Evolutionary conservation across 495 filamentous ascomycete species (phyloP), one percentile per base, ranked within the genome.

Genomic region (Hyaloscypha finlandica): DNA sequence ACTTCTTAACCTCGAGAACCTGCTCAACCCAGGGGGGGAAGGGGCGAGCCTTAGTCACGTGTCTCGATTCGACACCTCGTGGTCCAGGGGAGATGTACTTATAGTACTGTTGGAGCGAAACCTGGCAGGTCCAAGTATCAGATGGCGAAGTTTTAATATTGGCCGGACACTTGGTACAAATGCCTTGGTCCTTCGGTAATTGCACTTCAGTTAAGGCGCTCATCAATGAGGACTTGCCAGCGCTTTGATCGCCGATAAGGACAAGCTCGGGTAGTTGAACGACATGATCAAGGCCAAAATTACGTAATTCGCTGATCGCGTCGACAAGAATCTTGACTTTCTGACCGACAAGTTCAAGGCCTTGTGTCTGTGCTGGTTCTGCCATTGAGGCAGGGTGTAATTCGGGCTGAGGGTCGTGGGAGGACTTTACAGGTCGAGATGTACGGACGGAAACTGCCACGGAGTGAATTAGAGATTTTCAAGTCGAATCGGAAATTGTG

Each of bases 141-240:
- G 80, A 81, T 22, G 48, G 61, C 16, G 69, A 71, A 19, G 81
- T 0, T n/a, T 88, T 89, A 62, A 96, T 93, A 63, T 93, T 88
- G 55, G 93, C 79, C 0, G 92, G 91, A 64, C 91, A 94, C 0
- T 90, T 75, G 0, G 92, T 96, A 70, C 92, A 95, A 6, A 68
- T 72, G 0, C 87, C 90, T 0, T 82, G 80, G 64, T 81, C 84
- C 3, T 90, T 80, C 0, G 92, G 92, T 0, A 94, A 84, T 59
- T 86, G 87, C 58, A 96, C 89, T n/a, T 88, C 90, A 2, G 89
- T 88, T 39, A 95, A 87, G 0, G 88, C 90, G 33, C 92, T 91
- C 75, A 96, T 92, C 0, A 96, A 76, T 3, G 89, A 92, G 4
- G 85, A 89, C 69, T 96, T 96, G 0, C 92, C 92, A 0, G 92